Conservation (phyloP, 768 basidiomycete species). For the Erythrobasidium yunnanense region DNA sequence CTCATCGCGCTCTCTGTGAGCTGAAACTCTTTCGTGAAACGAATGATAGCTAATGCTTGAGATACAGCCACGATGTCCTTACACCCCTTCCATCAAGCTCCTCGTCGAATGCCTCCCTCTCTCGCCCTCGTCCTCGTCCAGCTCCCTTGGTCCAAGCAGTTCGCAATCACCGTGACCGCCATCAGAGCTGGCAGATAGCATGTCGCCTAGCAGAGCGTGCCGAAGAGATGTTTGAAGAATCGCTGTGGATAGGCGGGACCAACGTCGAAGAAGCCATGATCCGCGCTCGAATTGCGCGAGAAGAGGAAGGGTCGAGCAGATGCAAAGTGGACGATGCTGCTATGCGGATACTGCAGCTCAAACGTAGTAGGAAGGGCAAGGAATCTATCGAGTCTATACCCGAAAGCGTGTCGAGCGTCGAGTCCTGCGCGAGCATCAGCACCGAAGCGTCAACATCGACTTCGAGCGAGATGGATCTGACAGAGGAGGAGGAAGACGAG, state of each 20-base stretch:
- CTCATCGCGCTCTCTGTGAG: background rate
- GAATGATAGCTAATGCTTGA: too few species aligned
- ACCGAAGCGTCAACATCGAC: background rate
- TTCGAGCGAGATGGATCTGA: background rate
- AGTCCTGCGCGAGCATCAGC: background rate
- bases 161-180: conserved; percentile 12
- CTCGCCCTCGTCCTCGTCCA: conserved; percentile 1
- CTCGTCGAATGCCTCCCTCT: too few species aligned
- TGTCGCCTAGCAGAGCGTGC: conserved; percentile 4
- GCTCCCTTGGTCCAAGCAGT: background rate
- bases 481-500: background rate
- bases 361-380: background rate
- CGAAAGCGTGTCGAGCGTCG: background rate
- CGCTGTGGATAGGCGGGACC: background rate
- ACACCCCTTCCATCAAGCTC: too few species aligned
- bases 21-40: too few species aligned
- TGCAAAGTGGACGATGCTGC: conserved; percentile 12
- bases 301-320: conserved; percentile 10
- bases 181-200: conserved; percentile 22
- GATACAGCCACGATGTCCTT: too few species aligned
- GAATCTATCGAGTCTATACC: background rate
- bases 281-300: conserved; percentile 9
- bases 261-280: conserved; percentile 7
- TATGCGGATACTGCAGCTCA: background rate
- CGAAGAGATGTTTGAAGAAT: conserved; percentile 7